Evolutionary conservation across 108 stramenopile genomes (phyloP), one percentile per base, ranked within the genome.

Genomic region (Fragilariopsis cylindrus): DNA sequence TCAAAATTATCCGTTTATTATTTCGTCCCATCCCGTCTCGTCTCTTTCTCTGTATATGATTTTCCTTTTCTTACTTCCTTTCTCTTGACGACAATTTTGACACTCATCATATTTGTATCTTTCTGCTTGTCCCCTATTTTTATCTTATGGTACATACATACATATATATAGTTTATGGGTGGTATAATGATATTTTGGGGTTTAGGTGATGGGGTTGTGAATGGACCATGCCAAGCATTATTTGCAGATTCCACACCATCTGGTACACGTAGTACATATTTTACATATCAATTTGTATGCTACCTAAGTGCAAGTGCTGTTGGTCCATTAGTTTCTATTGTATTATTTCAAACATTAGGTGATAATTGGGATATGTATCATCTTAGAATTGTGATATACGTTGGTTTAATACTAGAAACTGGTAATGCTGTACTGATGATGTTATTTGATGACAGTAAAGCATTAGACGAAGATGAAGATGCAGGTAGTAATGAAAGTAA

Each of bases 401-500:
- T 86, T 0, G 92, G 89, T 49, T 43, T 93, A 16, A 76, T 65
- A 12, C 53, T 93, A 44, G 88, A 86, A 70, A 54, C 86, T 40
- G 68, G 78, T 12, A 80, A 75, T 57, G 75, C 75, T 4, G 3
- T 76, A 30, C 40, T 88, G 63, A 87, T 86, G 84, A 79, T 89
- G 66, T 68, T 89, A 50, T 90, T 90, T 79, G 81, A 85, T 76
- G 92, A 93, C 60, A 57, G 62, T 48, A 80, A 83, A 39, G 84
- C 86, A 7, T 66, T 93, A 8, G 79, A 77, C 30, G 87, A 88
- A 58, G 62, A 21, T 7, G 75, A 74, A 45, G 74, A 71, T 19
- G 30, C 19, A 16, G 52, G 58, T 12, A 44, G 50, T 56, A 16
- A 53, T 13, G 66, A 75, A 18, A 57, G 69, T 16, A 44, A 69